Percentiles rank a stretch among this genome's conserved stretches.
Evolutionary conservation across 345 rosid species (phyloP).

Genomic region (Atalantia buxifolia): DNA sequence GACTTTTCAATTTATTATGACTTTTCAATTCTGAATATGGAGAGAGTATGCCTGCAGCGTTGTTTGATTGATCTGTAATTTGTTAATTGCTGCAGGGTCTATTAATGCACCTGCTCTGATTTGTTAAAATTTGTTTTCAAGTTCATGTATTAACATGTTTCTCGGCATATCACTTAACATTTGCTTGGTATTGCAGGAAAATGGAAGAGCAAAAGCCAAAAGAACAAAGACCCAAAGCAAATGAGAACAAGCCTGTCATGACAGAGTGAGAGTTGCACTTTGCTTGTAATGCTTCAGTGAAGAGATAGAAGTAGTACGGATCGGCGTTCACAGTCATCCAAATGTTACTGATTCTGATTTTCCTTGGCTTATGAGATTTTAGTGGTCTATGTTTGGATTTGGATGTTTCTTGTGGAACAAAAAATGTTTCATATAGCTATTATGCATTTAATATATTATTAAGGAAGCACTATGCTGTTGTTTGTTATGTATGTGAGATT

Average conservation of each 20-base stretch:
- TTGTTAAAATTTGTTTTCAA: neutral
- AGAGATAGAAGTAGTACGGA: conserved; percentile 2
- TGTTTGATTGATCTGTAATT: neutral
- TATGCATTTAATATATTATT: neutral
- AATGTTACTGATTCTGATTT: neutral
- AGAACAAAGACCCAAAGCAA: conserved; percentile 88
- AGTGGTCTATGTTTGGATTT: neutral
- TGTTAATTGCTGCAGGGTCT: neutral
- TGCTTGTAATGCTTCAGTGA: neutral
- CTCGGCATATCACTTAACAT: neutral
- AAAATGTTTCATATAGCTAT: neutral
- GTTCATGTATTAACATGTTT: neutral
- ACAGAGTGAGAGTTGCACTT: conserved; percentile 41
- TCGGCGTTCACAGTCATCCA: conserved; percentile 5
- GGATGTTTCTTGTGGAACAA: neutral
- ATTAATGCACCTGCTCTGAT: neutral
- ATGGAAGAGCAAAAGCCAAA: conserved; percentile 92
- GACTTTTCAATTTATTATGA: neutral
- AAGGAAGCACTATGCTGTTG: neutral
- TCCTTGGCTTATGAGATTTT: neutral
- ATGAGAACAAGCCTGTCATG: conserved; percentile 96
- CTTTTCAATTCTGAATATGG: neutral
- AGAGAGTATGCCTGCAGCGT: neutral
- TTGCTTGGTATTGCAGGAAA: conserved; percentile 48
- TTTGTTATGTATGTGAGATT: neutral